Evolutionary conservation across 2,329 filamentous ascomycete species (phyloP).

Genomic region (Tothia fuscella): DNA sequence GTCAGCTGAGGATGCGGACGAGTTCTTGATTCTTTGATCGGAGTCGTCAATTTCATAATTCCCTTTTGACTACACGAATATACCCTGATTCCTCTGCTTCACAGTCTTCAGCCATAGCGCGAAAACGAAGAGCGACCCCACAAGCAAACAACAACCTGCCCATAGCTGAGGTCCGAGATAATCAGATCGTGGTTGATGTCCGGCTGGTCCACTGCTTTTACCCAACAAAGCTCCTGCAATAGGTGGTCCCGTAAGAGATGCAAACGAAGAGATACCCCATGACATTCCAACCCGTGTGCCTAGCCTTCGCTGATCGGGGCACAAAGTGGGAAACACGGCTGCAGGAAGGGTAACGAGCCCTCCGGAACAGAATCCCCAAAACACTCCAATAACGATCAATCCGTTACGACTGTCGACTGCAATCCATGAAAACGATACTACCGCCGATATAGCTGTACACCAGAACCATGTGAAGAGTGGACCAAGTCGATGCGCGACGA

Average conservation of each 20-base stretch:
- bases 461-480: slow-evolving; percentile 23
- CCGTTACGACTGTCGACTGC: slow-evolving; percentile 18
- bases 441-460: slow-evolving; percentile 19
- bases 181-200: slow-evolving; percentile 9
- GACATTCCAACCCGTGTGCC: slow-evolving; percentile 27
- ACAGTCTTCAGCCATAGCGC: background rate
- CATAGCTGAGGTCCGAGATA: slow-evolving; percentile 25
- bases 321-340: slow-evolving; percentile 25
- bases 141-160: slow-evolving; percentile 24
- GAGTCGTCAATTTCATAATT: too few relatives aligned
- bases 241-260: slow-evolving; percentile 23
- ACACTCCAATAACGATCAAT: slow-evolving; percentile 23
- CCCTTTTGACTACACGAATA: slow-evolving; percentile 5
- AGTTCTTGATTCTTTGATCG: background rate
- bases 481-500: slow-evolving; percentile 22
- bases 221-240: slow-evolving; percentile 24
- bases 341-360: slow-evolving; percentile 26
- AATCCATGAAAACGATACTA: slow-evolving; percentile 23
- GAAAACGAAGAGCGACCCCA: slow-evolving; percentile 14
- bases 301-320: slow-evolving; percentile 23
- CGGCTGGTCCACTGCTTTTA: slow-evolving; percentile 15
- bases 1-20: background rate
- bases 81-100: background rate
- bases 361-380: slow-evolving; percentile 28
- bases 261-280: slow-evolving; percentile 25